A percentile compares a stretch with the other conserved stretches of the same genome.
phyloP scores from a whole-genome alignment of 257 asterid genomes.

The Craterostigma plantagineum region DNA sequence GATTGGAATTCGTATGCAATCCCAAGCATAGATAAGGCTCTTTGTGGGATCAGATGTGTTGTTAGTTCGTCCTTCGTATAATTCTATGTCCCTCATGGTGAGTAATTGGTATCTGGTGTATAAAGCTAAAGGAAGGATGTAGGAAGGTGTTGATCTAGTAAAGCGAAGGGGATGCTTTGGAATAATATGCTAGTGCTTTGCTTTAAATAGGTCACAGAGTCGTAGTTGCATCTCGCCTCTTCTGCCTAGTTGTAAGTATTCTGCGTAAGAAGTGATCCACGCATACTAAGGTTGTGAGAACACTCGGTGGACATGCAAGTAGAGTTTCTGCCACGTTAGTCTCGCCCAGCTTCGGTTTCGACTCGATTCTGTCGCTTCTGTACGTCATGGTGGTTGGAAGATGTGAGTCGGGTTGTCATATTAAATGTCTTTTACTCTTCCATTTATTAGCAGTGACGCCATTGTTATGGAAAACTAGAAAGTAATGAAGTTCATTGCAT shows the following conservation, averaged over 20 bases:
- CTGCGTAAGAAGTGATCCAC: slow-evolving; percentile 11
- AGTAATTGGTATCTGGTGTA: slow-evolving; percentile 2
- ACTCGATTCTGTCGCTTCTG: slow-evolving; percentile 12
- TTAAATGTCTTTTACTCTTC: slow-evolving; percentile 6
- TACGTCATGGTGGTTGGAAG: too few species aligned
- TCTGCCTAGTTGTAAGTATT: slow-evolving; percentile 9
- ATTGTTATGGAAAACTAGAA: not conserved
- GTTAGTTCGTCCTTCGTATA: slow-evolving; percentile 17
- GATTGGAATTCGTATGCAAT: slow-evolving; percentile 41
- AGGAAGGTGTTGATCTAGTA: slow-evolving; percentile 4
- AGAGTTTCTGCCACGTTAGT: slow-evolving; percentile 42
- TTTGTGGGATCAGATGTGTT: slow-evolving; percentile 26
- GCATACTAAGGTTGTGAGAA: slow-evolving; percentile 14
- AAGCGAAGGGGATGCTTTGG: not conserved
- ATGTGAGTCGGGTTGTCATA: slow-evolving; percentile 12
- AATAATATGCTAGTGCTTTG: slow-evolving; percentile 13
- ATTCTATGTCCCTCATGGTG: slow-evolving; percentile 45
- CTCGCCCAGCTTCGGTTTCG: slow-evolving; percentile 44
- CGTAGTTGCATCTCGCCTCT: not conserved
- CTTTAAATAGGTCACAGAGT: too few species aligned
- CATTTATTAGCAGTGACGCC: slow-evolving; percentile 8
- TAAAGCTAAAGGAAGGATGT: slow-evolving; percentile 6
- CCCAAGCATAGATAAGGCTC: slow-evolving; percentile 41
- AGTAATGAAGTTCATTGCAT: too few species aligned
- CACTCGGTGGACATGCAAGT: slow-evolving; percentile 87